Evolutionary conservation across 768 basidiomycete species (phyloP), one percentile per base, ranked within the genome.

Genomic region (Terana coerulea): DNA sequence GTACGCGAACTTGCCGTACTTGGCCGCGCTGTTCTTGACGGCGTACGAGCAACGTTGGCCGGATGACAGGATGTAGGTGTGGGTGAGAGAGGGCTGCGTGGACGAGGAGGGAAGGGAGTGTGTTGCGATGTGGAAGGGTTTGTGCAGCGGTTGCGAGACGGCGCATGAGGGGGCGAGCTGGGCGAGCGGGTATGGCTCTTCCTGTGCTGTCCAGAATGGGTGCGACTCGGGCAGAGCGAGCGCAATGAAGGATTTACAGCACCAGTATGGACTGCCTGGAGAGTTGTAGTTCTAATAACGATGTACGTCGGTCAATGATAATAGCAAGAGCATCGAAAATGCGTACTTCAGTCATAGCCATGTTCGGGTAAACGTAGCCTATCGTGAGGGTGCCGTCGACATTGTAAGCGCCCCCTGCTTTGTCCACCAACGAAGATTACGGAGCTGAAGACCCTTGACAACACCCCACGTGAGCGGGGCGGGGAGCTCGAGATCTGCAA

Each of bases 1-100:
- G 64, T 91, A 89, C 1, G 84, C 80, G 50, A 87, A 73, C 65
- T 88, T 88, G 47, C 86, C 84, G 67, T 89, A 89, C 64, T 89
- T 91, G 21, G 85, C 84, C 7, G 85, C 81, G 58, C 83, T 82
- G 61, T 87, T 84, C 61, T 87, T 84, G 61, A 91, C 81, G 14
- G 85, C 79, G 65, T 89, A 91, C 41, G 84, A 85, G 57, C 86
- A 88, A 55, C 83, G 83, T 69, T 91, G 87, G 1, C 87, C 88
- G 11, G 84, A 86, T 7, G 84, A 86, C 29, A 89, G 77, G 25
- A 88, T 68, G 72, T 78, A 87, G 3, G 83, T 80, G 66, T 88
- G 87, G 1, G 78, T 78, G 17, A 22, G 45, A n/a, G n/a, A n/a
- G n/a, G n/a, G n/a, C n/a, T n/a, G n/a, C 19, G 45, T 21, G 26